A percentile compares a stretch with the other conserved stretches of the same genome.
phyloP scores from a whole-genome alignment of 1,284 basidiomycete species.

The Wolfiporia cocos region DNA sequence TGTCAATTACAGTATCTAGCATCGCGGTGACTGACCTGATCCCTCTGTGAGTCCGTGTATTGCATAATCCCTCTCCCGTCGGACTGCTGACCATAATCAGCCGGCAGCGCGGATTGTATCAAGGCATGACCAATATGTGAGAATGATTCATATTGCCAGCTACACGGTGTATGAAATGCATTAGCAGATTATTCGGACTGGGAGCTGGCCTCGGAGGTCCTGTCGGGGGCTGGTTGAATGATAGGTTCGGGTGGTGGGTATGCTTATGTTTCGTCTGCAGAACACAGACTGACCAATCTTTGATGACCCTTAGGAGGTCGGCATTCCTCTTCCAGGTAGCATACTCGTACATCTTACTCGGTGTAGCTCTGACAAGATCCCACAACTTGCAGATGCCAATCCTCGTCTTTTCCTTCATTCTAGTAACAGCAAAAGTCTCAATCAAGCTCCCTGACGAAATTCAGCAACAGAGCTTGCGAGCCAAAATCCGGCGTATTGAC shows the following conservation, averaged over 20 bases:
- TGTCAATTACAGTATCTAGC: constrained; percentile 53
- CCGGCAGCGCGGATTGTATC: constrained; percentile 82
- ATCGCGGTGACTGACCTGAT: constrained; percentile 76
- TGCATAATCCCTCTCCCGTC: constrained; percentile 6
- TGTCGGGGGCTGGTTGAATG: constrained; percentile 84
- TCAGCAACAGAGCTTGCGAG: constrained; percentile 47
- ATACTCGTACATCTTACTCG: constrained; percentile 1
- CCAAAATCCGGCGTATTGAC: constrained; percentile 77
- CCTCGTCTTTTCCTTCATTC: constrained; percentile 57
- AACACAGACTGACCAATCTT: too few species aligned
- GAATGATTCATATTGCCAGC: constrained; percentile 18
- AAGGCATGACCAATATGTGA: constrained; percentile 85
- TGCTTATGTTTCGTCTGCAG: constrained; percentile 3
- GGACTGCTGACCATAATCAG: constrained; percentile 32
- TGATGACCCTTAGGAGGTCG: constrained; percentile 41
- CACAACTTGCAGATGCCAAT: constrained; percentile 55
- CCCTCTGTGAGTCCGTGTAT: constrained; percentile 54
- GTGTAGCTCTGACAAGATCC: constrained; percentile 6
- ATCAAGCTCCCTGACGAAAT: constrained; percentile 57
- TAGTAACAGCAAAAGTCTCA: constrained; percentile 73
- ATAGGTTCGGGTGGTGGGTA: constrained; percentile 76
- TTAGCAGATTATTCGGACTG: constrained; percentile 60
- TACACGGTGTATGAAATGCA: constrained; percentile 4
- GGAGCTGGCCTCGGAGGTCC: constrained; percentile 85
- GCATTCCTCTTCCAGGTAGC: constrained; percentile 64